Conservation (phyloP, 2,329 filamentous ascomycete species). For the Chaetomium sp. region DNA sequence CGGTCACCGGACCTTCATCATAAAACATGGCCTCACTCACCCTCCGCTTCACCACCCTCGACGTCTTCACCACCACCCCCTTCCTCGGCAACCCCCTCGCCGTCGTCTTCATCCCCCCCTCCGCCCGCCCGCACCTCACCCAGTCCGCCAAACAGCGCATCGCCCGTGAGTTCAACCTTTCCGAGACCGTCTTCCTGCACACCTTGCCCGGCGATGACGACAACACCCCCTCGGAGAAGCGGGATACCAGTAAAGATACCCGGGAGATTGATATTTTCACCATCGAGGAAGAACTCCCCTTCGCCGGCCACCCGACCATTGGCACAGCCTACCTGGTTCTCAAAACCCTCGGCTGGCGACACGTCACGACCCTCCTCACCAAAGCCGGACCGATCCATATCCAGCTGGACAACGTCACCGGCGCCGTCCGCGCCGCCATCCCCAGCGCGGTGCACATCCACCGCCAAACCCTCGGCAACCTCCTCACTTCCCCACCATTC, state of each 20-base stretch:
- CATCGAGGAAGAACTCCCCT: conserved; percentile 46
- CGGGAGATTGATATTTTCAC: conserved; percentile 55
- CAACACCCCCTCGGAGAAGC: conserved; percentile 20
- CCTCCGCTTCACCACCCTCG: conserved; percentile 47
- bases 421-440: conserved; percentile 54
- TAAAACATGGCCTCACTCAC: conserved; percentile 11
- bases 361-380: conserved; percentile 41
- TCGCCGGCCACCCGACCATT: conserved; percentile 57
- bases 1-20: no score
- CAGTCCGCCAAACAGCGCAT: conserved; percentile 51
- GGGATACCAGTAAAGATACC: no score
- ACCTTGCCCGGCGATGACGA: conserved; percentile 29
- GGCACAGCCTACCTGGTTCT: conserved; percentile 48
- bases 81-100: conserved; percentile 56
- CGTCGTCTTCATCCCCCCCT: conserved; percentile 46
- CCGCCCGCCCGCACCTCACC: conserved; percentile 34
- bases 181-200: conserved; percentile 58
- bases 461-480: conserved; percentile 32
- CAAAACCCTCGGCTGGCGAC: conserved; percentile 26
- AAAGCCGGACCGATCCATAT: conserved; percentile 53
- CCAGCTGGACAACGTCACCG: conserved; percentile 9
- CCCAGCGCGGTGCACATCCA: conserved; percentile 64
- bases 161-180: conserved; percentile 58
- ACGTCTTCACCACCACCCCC: conserved; percentile 49
- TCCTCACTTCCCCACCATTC: conserved; percentile 24